These are phyloP conservation scores for Zhuliangozyma blackwelliae DNA, from an alignment of 1,139 yeast genomes.

Conservation along the genomic window DNA sequence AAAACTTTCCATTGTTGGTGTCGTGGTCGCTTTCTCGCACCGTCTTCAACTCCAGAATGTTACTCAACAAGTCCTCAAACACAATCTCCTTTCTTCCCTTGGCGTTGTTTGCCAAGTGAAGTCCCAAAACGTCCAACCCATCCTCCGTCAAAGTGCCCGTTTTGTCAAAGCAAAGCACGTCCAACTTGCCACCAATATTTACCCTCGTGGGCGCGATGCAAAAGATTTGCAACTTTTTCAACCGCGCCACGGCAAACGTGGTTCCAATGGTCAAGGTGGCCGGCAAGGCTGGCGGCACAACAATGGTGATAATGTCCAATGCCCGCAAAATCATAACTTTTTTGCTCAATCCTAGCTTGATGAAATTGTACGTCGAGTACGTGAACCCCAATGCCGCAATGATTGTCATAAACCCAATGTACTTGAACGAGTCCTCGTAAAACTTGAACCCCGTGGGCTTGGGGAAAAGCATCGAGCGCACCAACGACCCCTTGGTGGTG, in stretches of 20 bases:
- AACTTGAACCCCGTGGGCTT: slow-evolving; percentile 92
- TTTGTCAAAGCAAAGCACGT: slow-evolving; percentile 88
- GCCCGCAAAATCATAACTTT: slow-evolving; percentile 79
- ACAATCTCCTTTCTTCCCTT: slow-evolving; percentile 47
- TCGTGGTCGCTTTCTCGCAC: slow-evolving; percentile 15
- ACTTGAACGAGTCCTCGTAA: slow-evolving; percentile 89
- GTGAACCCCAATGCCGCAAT: slow-evolving; percentile 84
- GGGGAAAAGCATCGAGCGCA: slow-evolving; percentile 94
- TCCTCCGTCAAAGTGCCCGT: slow-evolving; percentile 98
- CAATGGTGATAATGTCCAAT: slow-evolving; percentile 88
- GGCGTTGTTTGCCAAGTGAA: slow-evolving; percentile 59
- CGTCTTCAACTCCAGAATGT: slow-evolving; percentile 16
- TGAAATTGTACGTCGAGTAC: slow-evolving; percentile 77
- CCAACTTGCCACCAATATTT: slow-evolving; percentile 91
- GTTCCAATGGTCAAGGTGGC: slow-evolving; percentile 97
- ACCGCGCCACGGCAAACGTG: slow-evolving; percentile 78
- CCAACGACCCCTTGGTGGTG: slow-evolving; percentile 92
- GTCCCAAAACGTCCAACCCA: slow-evolving; percentile 88
- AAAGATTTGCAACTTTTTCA: slow-evolving; percentile 61
- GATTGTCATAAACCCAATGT: slow-evolving; percentile 88
- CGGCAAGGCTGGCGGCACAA: slow-evolving; percentile 97
- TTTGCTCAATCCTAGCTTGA: slow-evolving; percentile 67
- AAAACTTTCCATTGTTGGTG: slow-evolving; percentile 27
- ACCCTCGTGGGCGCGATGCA: slow-evolving; percentile 94
- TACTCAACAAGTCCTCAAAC: slow-evolving; percentile 43